A percentile compares a stretch with the other conserved stretches of the same genome.
These are phyloP conservation scores for Davidsoniella australis DNA, from an alignment of 2,329 filamentous ascomycete species.

Conservation along the genomic window DNA sequence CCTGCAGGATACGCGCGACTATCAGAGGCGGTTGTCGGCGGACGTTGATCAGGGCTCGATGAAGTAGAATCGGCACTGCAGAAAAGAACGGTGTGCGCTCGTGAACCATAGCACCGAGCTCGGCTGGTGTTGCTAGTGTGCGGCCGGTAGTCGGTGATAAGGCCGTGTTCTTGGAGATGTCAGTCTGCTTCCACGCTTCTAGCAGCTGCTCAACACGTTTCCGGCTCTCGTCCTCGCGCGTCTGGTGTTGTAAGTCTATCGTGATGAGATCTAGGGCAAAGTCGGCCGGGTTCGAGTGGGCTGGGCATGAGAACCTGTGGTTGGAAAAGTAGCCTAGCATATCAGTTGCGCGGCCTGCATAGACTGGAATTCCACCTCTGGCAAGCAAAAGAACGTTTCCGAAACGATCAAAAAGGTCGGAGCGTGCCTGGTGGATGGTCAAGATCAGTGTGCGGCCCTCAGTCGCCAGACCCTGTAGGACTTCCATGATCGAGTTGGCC, in stretches of 20 bases:
- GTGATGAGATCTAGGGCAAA: constrained; percentile 65
- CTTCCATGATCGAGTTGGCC: constrained; percentile 58
- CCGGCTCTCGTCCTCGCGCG: constrained; percentile 44
- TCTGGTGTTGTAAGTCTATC: constrained; percentile 51
- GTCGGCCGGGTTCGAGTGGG: constrained; percentile 59
- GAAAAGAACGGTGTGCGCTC: constrained; percentile 38
- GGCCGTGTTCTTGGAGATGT: not conserved
- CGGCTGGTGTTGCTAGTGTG: constrained; percentile 48
- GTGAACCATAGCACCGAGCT: constrained; percentile 47
- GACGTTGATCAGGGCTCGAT: constrained; percentile 51
- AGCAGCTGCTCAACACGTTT: constrained; percentile 45
- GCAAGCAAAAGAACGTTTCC: constrained; percentile 56
- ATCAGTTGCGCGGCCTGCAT: constrained; percentile 41
- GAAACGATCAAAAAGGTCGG: constrained; percentile 54
- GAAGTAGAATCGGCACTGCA: constrained; percentile 51
- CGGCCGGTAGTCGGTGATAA: not conserved
- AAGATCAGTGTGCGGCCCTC: constrained; percentile 59
- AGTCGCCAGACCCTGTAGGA: constrained; percentile 50
- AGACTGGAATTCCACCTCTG: constrained; percentile 50
- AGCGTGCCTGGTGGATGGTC: constrained; percentile 65
- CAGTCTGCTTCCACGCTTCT: constrained; percentile 31
- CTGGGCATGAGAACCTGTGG: constrained; percentile 46
- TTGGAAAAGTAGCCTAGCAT: constrained; percentile 50
- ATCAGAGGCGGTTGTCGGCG: constrained; percentile 47
- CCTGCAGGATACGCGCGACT: constrained; percentile 49